phyloP scores from a whole-genome alignment of 306 rosid genomes.

The Cucumis cinereus region DNA sequence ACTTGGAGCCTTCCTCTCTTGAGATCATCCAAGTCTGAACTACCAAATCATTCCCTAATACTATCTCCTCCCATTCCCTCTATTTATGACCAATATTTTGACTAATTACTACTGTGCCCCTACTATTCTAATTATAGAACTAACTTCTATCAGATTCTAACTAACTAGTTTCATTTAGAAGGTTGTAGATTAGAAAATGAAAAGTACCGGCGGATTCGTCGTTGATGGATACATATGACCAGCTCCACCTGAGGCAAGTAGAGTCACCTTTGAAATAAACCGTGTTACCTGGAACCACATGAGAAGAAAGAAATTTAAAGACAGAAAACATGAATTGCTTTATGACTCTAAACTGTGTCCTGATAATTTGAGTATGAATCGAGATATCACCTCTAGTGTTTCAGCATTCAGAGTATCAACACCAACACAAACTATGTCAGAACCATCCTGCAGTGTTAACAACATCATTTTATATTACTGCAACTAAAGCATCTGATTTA shows the following conservation, averaged over 20 bases:
- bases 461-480: slow-evolving; percentile 17
- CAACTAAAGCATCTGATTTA: not conserved
- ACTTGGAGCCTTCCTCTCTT: not conserved
- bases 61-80: not conserved
- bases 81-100: not conserved
- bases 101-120: not conserved
- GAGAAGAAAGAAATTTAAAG: slow-evolving; percentile 14
- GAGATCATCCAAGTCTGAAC: not conserved
- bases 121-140: not conserved
- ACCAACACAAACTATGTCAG: slow-evolving; percentile 64
- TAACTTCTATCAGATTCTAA: not conserved
- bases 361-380: not conserved
- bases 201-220: slow-evolving; percentile 78
- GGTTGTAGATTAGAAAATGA: slow-evolving; percentile 3
- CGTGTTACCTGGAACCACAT: slow-evolving; percentile 61
- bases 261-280: slow-evolving; percentile 83
- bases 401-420: slow-evolving; percentile 72
- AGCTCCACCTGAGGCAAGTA: slow-evolving; percentile 95
- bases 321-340: not conserved
- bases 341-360: slow-evolving; percentile 2
- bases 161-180: not conserved
- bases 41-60: not conserved
- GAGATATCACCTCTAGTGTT: slow-evolving; percentile 56
- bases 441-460: slow-evolving; percentile 45
- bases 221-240: slow-evolving; percentile 94